Evolutionary conservation across 2,329 filamentous ascomycete genomes (phyloP).

Genomic region (Ophiostoma fasciatum): DNA sequence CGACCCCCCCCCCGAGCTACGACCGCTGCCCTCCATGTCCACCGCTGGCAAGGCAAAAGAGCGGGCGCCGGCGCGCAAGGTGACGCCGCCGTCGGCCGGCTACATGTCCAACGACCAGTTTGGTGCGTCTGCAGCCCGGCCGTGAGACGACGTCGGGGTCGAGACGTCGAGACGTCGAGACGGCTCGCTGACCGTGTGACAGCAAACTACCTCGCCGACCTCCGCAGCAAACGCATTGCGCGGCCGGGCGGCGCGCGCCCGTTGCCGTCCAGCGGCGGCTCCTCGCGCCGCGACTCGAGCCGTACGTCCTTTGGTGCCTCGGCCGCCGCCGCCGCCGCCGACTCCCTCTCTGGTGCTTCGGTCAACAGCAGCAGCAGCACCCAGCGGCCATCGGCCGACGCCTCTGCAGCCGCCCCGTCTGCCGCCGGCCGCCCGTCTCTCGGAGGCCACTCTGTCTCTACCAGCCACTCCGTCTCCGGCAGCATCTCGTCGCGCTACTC

Average conservation of each 20-base stretch:
- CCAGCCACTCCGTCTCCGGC: conserved; percentile 22
- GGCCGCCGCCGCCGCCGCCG: background rate
- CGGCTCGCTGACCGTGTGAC: background rate
- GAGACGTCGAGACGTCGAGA: conserved; percentile 14
- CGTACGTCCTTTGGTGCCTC: conserved; percentile 1
- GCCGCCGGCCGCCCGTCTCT: conserved; percentile 5
- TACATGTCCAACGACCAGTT: conserved; percentile 57
- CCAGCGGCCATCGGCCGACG: conserved; percentile 11
- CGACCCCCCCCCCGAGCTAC: too few species aligned
- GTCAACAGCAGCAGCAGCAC: conserved; percentile 11
- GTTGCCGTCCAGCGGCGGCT: conserved; percentile 27
- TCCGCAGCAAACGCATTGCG: conserved; percentile 51
- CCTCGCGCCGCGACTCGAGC: conserved; percentile 6
- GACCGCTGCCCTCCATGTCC: too few species aligned
- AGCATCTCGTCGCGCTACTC: conserved; percentile 39
- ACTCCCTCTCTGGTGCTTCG: background rate
- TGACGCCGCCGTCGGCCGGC: conserved; percentile 43
- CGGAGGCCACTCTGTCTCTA: conserved; percentile 25
- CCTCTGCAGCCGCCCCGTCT: background rate
- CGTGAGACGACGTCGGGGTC: background rate
- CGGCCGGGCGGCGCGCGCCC: conserved; percentile 60
- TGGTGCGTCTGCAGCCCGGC: conserved; percentile 24
- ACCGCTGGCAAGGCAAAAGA: conserved; percentile 20
- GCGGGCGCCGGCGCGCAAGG: conserved; percentile 30
- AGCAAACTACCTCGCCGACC: conserved; percentile 57